A percentile compares a stretch with the other conserved stretches of the same genome.
These are phyloP conservation scores for Thamnidium elegans DNA, from an alignment of 192 early-diverging fungal genomes.

Conservation along the genomic window DNA sequence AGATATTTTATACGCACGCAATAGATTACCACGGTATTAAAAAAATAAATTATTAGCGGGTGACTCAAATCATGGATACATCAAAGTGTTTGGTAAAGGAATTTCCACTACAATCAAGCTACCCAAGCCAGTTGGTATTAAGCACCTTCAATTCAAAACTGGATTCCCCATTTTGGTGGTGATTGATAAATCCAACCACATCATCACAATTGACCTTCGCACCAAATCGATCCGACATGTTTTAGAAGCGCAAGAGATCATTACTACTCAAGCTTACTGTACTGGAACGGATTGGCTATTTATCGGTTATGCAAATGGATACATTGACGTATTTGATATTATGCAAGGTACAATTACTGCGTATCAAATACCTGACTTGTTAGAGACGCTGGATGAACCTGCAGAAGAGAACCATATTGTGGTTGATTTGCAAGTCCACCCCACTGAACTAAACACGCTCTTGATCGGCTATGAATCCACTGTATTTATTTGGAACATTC, in stretches of 20 bases:
- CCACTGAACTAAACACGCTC: constrained; percentile 48
- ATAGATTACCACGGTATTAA: background rate
- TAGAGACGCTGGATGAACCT: constrained; percentile 24
- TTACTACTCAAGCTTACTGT: constrained; percentile 46
- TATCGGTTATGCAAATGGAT: constrained; percentile 48
- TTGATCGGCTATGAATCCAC: constrained; percentile 52
- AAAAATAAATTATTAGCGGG: background rate
- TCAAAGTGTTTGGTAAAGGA: constrained; percentile 47
- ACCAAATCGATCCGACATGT: constrained; percentile 30
- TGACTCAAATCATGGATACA: constrained; percentile 20
- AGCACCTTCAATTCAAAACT: constrained; percentile 50
- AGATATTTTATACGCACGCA: constrained; percentile 1
- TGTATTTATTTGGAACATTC: constrained; percentile 50
- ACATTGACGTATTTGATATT: constrained; percentile 48
- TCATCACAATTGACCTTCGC: constrained; percentile 53
- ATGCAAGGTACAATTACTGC: constrained; percentile 34
- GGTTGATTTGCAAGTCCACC: constrained; percentile 45
- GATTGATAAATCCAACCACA: constrained; percentile 41
- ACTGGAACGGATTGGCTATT: constrained; percentile 51
- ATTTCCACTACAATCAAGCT: constrained; percentile 27
- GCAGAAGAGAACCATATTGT: constrained; percentile 31
- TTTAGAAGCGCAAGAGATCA: constrained; percentile 37
- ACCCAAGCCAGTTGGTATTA: constrained; percentile 37
- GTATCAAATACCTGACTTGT: constrained; percentile 44
- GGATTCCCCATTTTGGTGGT: constrained; percentile 49